These are phyloP conservation scores for Torulaspora gathmanii DNA, from an alignment of 805 yeast genomes.

Conservation along the genomic window DNA sequence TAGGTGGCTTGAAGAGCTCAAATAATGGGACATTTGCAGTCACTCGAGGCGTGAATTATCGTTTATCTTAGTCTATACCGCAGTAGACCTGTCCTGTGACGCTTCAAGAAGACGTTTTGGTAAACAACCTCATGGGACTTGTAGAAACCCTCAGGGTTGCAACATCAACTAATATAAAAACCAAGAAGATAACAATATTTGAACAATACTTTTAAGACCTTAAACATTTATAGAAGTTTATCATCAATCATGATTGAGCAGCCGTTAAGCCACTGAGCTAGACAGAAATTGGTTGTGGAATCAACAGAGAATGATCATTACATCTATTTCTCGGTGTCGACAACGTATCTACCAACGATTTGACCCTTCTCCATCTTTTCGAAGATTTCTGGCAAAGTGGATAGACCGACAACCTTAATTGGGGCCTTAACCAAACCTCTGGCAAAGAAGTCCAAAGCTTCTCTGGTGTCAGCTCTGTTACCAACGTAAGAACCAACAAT, in stretches of 20 bases:
- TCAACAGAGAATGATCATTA: background rate
- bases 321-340: conserved; percentile 57
- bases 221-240: conserved; percentile 3
- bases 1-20: too few relatives aligned
- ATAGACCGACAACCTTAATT: conserved; percentile 67
- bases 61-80: too few relatives aligned
- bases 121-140: background rate
- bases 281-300: background rate
- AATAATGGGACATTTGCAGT: too few relatives aligned
- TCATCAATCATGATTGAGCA: conserved; percentile 5
- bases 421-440: conserved; percentile 67
- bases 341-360: conserved; percentile 80
- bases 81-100: too few relatives aligned
- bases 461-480: conserved; percentile 80
- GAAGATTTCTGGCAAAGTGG: conserved; percentile 62
- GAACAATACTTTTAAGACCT: background rate
- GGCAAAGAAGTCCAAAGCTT: conserved; percentile 66
- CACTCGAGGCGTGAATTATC: too few relatives aligned
- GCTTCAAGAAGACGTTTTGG: too few relatives aligned
- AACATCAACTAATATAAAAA: background rate
- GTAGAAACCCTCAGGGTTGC: conserved; percentile 1
- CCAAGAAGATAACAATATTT: background rate
- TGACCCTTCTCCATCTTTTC: conserved; percentile 74
- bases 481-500: conserved; percentile 85
- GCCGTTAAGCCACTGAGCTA: background rate